Evolutionary conservation across 768 basidiomycete genomes (phyloP), one percentile per base, ranked within the genome.

Genomic region (Amanita fuliginea): DNA sequence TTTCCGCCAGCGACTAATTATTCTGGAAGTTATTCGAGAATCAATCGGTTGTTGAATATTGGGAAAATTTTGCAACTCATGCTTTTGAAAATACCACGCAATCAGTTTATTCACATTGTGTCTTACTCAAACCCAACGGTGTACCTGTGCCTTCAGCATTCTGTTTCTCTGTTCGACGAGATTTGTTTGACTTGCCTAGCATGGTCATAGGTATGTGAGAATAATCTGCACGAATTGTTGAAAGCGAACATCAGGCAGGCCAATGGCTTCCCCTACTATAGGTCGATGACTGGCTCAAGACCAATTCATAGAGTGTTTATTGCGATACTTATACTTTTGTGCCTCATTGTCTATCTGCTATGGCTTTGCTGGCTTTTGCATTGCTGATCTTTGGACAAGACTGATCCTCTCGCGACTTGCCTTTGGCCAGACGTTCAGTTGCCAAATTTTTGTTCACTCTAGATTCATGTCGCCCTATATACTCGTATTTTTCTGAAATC

Each of bases 61-160:
- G 88, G 85, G 96, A 98, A 66, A 91, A 88, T 64, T 98, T 98
- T 63, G 90, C 91, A 22, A 81, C 84, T 44, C 92, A 97, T 65
- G 95, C 96, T 6, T 99, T 99, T 59, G 95, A 99, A 64, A 96
- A 93, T 66, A 91, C 93, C 46, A 90, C 92, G 33, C 92, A 92
- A 67, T 89, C 90, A 1, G 90, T 98, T 47, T 94, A 92, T 64
- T 87, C 89, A 51, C 87, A 93, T 58, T 93, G 91, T 53, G 87
- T 92, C 26, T 64, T 96, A 39, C 75, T 94, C 54, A 92, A 93
- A 62, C 86, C 88, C 5, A 77, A 76, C 22, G 88, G 90, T 13
- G 77, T 81, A 2, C 88, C 89, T 1, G 80, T 97, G 22, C 87
- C 90, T 39, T 84, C 92, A 43, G 88, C 95, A 18, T 95, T 95